A percentile compares a stretch with the other conserved stretches of the same genome.
These are phyloP conservation scores for Phytophthora pistaciae DNA, from an alignment of 352 stramenopile genomes.

Conservation along the genomic window DNA sequence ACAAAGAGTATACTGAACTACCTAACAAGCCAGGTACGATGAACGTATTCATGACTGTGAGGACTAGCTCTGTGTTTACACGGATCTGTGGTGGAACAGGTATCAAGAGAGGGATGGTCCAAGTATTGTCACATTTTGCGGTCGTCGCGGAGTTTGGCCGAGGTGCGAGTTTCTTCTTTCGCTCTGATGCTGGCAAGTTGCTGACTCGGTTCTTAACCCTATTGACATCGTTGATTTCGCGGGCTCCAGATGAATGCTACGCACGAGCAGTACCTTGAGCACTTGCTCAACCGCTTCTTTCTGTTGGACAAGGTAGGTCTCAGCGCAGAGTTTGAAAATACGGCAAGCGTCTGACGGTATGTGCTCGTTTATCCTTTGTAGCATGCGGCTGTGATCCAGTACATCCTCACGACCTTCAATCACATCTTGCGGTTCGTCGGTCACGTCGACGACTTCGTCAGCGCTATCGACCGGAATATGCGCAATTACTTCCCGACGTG, in stretches of 20 bases:
- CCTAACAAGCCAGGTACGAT: conserved; percentile 67
- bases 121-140: conserved; percentile 24
- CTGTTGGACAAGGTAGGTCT: conserved; percentile 68
- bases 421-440: conserved; percentile 73
- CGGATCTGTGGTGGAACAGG: conserved; percentile 18
- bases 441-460: conserved; percentile 62
- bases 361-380: conserved; percentile 29
- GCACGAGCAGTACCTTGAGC: conserved; percentile 71
- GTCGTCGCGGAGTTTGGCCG: conserved; percentile 34
- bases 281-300: conserved; percentile 77
- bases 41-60: background rate
- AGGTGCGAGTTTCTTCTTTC: conserved; percentile 22
- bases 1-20: conserved; percentile 75
- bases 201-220: conserved; percentile 1
- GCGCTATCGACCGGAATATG: conserved; percentile 56
- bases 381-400: conserved; percentile 72
- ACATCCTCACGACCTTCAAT: conserved; percentile 80
- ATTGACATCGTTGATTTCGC: background rate
- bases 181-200: background rate
- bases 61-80: background rate
- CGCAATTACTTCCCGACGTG: conserved; percentile 39
- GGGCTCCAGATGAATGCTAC: conserved; percentile 58
- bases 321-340: no score
- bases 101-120: conserved; percentile 38
- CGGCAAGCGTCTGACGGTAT: no score